Evolutionary conservation across 257 asterid genomes (phyloP).

Genomic region (Forsythia viridissima): DNA sequence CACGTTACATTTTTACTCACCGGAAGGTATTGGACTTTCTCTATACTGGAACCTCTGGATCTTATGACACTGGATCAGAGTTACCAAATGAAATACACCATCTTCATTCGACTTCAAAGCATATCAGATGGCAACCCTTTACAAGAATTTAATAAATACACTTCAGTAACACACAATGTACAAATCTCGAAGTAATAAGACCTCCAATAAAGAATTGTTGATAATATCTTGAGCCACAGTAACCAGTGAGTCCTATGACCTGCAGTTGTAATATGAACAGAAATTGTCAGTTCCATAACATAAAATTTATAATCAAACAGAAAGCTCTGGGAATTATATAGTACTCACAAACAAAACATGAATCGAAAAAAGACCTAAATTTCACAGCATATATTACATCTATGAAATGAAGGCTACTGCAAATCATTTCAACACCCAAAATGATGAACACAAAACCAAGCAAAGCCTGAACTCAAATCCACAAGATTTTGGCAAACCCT

Average conservation of each 20-base stretch:
- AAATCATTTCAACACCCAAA: background rate
- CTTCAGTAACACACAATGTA: slow-evolving; percentile 11
- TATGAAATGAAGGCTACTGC: background rate
- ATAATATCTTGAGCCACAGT: slow-evolving; percentile 37
- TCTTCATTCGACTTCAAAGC: slow-evolving; percentile 30
- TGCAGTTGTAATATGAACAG: slow-evolving; percentile 35
- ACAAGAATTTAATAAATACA: slow-evolving; percentile 24
- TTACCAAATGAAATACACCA: slow-evolving; percentile 32
- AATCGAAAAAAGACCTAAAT: background rate
- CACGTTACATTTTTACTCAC: slow-evolving; percentile 25
- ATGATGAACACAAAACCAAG: background rate
- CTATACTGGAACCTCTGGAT: slow-evolving; percentile 35
- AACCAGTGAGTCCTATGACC: slow-evolving; percentile 42
- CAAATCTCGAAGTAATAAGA: background rate
- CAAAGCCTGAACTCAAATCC: background rate
- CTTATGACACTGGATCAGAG: slow-evolving; percentile 34
- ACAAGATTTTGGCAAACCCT: background rate
- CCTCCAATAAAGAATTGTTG: slow-evolving; percentile 35
- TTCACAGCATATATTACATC: background rate
- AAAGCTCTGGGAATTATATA: background rate
- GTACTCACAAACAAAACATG: background rate
- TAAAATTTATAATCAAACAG: background rate
- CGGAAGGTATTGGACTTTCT: slow-evolving; percentile 26
- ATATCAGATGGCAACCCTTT: slow-evolving; percentile 30
- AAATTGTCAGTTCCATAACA: slow-evolving; percentile 26